Base-by-base conservation (phyloP, 345 rosid genomes). In the Pistacia integerrima region DNA sequence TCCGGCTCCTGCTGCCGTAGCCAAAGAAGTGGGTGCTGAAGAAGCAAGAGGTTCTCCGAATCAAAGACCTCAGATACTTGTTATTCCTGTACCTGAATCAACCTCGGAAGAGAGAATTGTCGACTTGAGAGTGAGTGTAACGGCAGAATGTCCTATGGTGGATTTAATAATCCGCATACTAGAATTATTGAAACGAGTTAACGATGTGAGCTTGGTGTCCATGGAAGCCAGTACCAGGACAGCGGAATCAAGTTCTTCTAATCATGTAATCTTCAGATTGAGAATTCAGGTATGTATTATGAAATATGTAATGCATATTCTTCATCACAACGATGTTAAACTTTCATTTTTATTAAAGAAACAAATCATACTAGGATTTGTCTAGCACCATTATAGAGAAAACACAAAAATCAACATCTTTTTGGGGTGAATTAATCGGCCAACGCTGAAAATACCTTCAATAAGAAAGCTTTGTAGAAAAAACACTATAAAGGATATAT, bases 181-280 rank as follows among this genome's bases (percentile, higher is more conserved):
- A 2, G 91, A 94, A 74, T 90, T 94, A 84, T 74, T 92, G 85
- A 91, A 84, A 77, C 87, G 70, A 69, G 80, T 72, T 67, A 73
- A 68, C 51, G 84, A 85, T 79, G 85, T 88, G 64, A 88, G 82
- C 78, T 68, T 90, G 81, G 41, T 86, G 69, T 86, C 94, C 76
- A 72, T 89, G 20, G 87, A 91, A 55, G 88, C 92, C 78, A 78
- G 67, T 72, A 78, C 89, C 46, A 80, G 35, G 46, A 35, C 48
- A 30, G 44, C 57, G n/a, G 84, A 76, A 44, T 62, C 82, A 36
- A 68, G 13, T 72, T 78, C 85, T 28, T 69, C 74, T 55, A 74
- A 76, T 76, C 84, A 78, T 22, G 74, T 90, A 9, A 80, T 70
- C 75, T 74, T 91, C 73, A 82, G 89, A 72, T 78, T 94, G 44